A percentile compares a stretch with the other conserved stretches of the same genome.
These are phyloP conservation scores for Aspergillus sp. DNA, from an alignment of 2,329 filamentous ascomycete genomes.

Conservation along the genomic window DNA sequence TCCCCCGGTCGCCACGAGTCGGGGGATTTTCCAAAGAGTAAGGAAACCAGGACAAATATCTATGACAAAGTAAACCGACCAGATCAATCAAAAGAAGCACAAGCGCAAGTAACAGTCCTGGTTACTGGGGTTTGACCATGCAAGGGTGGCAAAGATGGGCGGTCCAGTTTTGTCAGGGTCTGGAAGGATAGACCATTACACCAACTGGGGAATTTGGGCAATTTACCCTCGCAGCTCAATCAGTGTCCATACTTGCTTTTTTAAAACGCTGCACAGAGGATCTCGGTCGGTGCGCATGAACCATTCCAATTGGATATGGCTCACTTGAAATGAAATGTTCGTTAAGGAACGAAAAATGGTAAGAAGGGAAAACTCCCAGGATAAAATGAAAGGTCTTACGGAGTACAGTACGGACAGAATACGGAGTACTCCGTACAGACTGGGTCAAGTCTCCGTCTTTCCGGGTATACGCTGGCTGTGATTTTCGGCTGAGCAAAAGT, in stretches of 20 bases:
- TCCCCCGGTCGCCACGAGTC: neutral
- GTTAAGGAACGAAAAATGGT: neutral
- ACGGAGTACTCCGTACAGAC: too few species aligned
- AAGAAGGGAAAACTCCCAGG: neutral
- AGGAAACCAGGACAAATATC: too few species aligned
- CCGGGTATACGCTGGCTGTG: neutral
- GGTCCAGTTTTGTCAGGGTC: slow-evolving; percentile 6
- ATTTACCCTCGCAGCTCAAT: neutral
- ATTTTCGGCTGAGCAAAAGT: neutral
- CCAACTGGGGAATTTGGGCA: neutral
- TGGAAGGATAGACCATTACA: slow-evolving; percentile 1
- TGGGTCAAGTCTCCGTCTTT: neutral
- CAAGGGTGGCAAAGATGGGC: slow-evolving; percentile 12
- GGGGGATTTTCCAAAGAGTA: too few species aligned
- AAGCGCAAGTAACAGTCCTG: too few species aligned
- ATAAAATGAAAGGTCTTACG: neutral
- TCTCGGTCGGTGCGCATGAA: neutral
- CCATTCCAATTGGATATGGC: neutral
- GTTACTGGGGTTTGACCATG: slow-evolving; percentile 2
- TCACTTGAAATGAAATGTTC: neutral
- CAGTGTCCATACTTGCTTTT: neutral
- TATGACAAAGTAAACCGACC: too few species aligned
- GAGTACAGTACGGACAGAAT: neutral
- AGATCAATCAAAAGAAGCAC: too few species aligned
- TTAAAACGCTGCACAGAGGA: neutral